Evolutionary conservation across 2,329 filamentous ascomycete genomes (phyloP).

Genomic region (Phialophora tarda): DNA sequence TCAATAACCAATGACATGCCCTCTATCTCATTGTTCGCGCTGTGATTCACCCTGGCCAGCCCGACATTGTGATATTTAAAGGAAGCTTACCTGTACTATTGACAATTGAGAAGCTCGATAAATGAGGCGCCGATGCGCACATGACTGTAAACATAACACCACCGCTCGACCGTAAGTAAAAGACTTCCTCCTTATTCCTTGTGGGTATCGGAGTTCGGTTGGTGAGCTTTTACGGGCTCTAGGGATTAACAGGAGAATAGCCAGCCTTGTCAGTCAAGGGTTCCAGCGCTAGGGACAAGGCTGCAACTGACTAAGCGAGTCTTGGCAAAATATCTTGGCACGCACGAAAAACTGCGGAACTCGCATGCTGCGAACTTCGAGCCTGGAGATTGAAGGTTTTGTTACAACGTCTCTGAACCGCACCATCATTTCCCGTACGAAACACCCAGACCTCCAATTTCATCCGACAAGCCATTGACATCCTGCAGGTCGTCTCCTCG

Average conservation of each 20-base stretch:
- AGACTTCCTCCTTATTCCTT: neutral
- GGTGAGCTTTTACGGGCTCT: neutral
- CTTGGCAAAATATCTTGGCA: conserved; percentile 31
- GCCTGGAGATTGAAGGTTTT: conserved; percentile 15
- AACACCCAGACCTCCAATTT: neutral
- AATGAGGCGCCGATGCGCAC: neutral
- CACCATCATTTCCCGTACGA: conserved; percentile 28
- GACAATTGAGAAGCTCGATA: neutral
- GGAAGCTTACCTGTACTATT: neutral
- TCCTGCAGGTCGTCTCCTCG: conserved; percentile 22
- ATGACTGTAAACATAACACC: neutral
- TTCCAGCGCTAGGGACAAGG: neutral
- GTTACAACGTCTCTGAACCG: conserved; percentile 19
- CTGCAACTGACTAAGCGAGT: conserved; percentile 6
- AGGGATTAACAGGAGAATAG: neutral
- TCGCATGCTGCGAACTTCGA: conserved; percentile 11
- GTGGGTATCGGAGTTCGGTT: neutral
- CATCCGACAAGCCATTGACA: conserved; percentile 11
- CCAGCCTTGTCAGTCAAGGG: neutral
- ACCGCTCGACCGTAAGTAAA: neutral
- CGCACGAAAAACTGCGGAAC: conserved; percentile 24
- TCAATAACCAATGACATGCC: neutral
- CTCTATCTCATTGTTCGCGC: neutral
- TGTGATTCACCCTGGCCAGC: neutral
- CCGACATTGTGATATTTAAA: neutral